phyloP scores from a whole-genome alignment of 2,329 filamentous ascomycete species.

The Zymoseptoria ardabiliae region DNA sequence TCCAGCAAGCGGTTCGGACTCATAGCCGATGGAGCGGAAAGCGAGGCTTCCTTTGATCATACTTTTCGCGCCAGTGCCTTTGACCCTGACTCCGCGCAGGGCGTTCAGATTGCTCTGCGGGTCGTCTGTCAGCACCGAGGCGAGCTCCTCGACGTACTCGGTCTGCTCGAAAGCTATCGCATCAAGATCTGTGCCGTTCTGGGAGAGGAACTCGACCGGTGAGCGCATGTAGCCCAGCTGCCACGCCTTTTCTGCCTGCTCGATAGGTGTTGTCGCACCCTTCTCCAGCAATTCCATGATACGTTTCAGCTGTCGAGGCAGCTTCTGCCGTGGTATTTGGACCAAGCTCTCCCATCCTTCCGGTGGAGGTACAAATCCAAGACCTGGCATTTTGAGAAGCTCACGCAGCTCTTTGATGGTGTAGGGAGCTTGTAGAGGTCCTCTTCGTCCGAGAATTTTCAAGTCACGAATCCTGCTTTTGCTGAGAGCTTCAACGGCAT shows the following conservation, averaged over 20 bases:
- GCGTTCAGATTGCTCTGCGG: conserved; percentile 23
- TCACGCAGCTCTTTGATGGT: conserved; percentile 93
- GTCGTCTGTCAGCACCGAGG: conserved; percentile 19
- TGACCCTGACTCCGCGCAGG: conserved; percentile 23
- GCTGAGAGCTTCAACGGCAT: conserved; percentile 67
- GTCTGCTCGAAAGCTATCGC: conserved; percentile 60
- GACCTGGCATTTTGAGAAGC: conserved; percentile 65
- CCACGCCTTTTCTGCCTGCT: conserved; percentile 61
- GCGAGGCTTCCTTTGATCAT: conserved; percentile 60
- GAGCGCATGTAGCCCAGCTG: conserved; percentile 79
- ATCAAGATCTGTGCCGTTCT: conserved; percentile 47
- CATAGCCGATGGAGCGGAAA: conserved; percentile 94
- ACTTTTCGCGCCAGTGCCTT: conserved; percentile 25
- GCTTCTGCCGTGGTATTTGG: conserved; percentile 52
- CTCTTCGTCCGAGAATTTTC: conserved; percentile 79
- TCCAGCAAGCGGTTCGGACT: conserved; percentile 67
- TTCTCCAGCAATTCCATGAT: conserved; percentile 76
- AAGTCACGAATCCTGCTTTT: conserved; percentile 71
- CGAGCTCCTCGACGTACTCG: conserved; percentile 21
- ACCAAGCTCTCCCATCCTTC: conserved; percentile 27
- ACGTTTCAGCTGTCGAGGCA: conserved; percentile 68
- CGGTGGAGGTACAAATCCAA: conserved; percentile 58
- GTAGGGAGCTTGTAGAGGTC: conserved; percentile 77
- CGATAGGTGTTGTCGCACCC: conserved; percentile 51
- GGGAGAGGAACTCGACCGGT: conserved; percentile 59